Evolutionary conservation across 192 early-diverging fungal species (phyloP), one percentile per base, ranked within the genome.

Genomic region (Podila horticola): DNA sequence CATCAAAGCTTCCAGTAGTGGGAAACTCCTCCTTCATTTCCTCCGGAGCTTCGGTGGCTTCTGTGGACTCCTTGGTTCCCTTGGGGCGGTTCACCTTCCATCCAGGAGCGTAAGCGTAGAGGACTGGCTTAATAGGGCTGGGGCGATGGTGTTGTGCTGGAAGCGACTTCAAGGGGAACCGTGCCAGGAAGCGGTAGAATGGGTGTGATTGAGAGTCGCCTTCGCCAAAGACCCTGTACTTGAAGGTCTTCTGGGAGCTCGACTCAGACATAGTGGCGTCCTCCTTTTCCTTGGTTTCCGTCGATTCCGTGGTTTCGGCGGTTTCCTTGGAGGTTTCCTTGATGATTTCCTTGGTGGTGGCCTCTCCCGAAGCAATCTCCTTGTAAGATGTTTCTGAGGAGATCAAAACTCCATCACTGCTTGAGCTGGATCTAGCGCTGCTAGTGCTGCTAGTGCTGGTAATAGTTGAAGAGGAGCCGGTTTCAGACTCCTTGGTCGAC

Each of bases 71-170:
- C 65, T 28, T 64, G 24, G 22, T 41, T 8, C 49, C 29, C 36
- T 61, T 57, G 24, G 52, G 52, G 22, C 52, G 52, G 52, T 55
- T 55, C 24, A 31, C 19, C 33, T 69, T 58, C 77, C 77, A 81
- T 15, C 77, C 77, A 41, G 77, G 63, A 31, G 77, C 71, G 29
- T 64, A 81, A 28, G 77, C 77, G 49, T 81, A 81, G 38, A 81
- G 5, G 34, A 65, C 50, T 19, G 71, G 71, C 63, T 73, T 72
- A 36, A 81, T 67, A 24, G 67, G 71, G 8, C 55, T 60, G 48
- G 52, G 52, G 22, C 77, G 65, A 20, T 60, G 62, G 34, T 81
- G 77, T 12, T 61, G 77, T 10, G 77, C 71, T 9, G 77, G 77
- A 3, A 48, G 65, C 28, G 71, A 61, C 49, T 73, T 81, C 24